Conservation (phyloP, 1,284 basidiomycete species). For the Golubevia sp. region DNA sequence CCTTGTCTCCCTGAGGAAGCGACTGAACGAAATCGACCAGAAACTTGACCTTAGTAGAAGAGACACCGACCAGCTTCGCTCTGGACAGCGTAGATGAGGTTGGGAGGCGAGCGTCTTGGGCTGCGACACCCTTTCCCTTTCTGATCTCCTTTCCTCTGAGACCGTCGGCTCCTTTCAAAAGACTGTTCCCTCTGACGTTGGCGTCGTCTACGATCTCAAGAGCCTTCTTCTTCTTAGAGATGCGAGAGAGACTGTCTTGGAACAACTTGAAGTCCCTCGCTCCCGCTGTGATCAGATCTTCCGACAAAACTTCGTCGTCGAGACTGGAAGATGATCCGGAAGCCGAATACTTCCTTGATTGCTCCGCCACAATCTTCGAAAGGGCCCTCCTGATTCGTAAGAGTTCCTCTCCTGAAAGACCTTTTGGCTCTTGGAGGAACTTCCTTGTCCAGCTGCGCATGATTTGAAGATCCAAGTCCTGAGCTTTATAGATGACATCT, state of each 20-base stretch:
- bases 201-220: too few relatives aligned
- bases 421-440: too few relatives aligned
- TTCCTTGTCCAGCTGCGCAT: conserved; percentile 10
- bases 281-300: conserved; percentile 14
- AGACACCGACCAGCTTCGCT: not conserved
- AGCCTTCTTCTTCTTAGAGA: too few relatives aligned
- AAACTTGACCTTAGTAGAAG: not conserved
- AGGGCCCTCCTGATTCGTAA: conserved; percentile 1
- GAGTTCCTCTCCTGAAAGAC: conserved; percentile 11
- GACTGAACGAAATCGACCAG: not conserved
- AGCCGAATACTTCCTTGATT: not conserved
- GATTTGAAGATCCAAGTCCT: not conserved
- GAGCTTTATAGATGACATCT: conserved; percentile 13
- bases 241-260: too few relatives aligned
- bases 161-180: too few relatives aligned
- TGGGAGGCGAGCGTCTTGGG: not conserved
- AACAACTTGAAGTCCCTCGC: not conserved
- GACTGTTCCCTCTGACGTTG: not conserved
- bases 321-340: not conserved
- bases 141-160: not conserved
- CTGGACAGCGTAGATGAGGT: not conserved
- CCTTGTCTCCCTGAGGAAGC: not conserved
- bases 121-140: not conserved
- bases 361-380: conserved; percentile 1
- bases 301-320: conserved; percentile 10